Base-by-base conservation (phyloP, 2,329 filamentous ascomycete genomes). In the Elsinoe batatas region DNA sequence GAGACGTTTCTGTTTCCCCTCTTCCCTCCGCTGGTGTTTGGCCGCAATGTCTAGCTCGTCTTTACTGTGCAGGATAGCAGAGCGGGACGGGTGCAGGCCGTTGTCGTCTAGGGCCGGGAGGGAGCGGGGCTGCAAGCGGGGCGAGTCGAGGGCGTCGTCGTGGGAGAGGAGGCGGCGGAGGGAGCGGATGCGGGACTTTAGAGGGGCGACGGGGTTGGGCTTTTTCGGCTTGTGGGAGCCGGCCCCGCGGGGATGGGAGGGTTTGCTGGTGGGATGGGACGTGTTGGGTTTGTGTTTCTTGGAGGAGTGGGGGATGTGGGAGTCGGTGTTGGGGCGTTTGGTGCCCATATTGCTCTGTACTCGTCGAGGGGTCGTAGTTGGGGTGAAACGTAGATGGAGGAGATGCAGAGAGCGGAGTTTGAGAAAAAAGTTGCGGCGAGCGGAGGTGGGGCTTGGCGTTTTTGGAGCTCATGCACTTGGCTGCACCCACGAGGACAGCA, bases 161-260 rank as follows among this genome's bases (percentile, higher is more conserved):
- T 57, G 56, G n/a, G 40, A 32, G 12, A 53, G 76, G 8, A 83
- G 76, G 53, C 88, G 78, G 63, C 82, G 79, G 56, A 91, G 80
- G 53, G 83, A 82, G 54, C 88, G 79, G 57, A 82, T 82, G 44
- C 84, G 80, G 69, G 87, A 87, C 72, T 87, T 90, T 53, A 87
- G 76, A 64, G 79, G 79, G 65, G 80, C 80, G 47, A 82, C 67
- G 13, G 71, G 65, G 57, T 68, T 64, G 26, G 65, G 61, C 57
- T 67, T 70, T 50, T 66, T 55, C 17, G 46, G 40, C 18, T 54
- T 49, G 12, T 50, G 35, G 3, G 33, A n/a, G 3, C 22, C 22
- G 10, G 53, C 44, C 38, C 20, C 42, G 13, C 26, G 26, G 4
- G 26, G 7, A 22, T 8, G 22, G 58, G 63, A 65, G 7, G 65